phyloP scores from a whole-genome alignment of 768 basidiomycete genomes.

The Lanmaoa pseudosensibilis region DNA sequence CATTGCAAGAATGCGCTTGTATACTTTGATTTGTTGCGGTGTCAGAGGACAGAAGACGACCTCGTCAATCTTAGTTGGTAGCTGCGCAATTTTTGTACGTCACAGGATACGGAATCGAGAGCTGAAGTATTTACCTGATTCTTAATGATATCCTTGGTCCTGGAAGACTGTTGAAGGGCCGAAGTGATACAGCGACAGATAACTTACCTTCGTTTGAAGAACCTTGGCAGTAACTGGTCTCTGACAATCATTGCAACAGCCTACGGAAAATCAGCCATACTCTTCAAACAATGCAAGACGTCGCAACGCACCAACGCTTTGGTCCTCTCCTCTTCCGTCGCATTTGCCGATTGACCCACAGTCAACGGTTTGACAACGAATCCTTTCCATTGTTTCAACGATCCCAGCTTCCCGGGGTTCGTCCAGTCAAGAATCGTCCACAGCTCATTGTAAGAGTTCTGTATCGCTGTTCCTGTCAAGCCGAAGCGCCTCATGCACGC shows the following conservation, averaged over 20 bases:
- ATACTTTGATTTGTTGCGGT: constrained; percentile 63
- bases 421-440: constrained; percentile 94
- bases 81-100: constrained; percentile 38
- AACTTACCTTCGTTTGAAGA: constrained; percentile 76
- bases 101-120: not conserved
- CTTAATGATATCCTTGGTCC: constrained; percentile 77
- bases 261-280: constrained; percentile 31
- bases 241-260: constrained; percentile 60
- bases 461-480: constrained; percentile 80
- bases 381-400: constrained; percentile 70
- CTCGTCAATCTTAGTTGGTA: constrained; percentile 86
- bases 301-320: constrained; percentile 46
- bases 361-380: constrained; percentile 69
- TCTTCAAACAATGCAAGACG: not conserved
- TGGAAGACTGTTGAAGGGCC: constrained; percentile 11
- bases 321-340: constrained; percentile 61
- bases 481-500: constrained; percentile 72
- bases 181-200: not conserved
- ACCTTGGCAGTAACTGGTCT: constrained; percentile 70
- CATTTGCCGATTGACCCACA: constrained; percentile 62
- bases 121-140: constrained; percentile 47
- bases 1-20: constrained; percentile 67
- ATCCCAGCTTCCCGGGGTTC: constrained; percentile 78
- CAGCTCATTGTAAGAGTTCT: constrained; percentile 88
- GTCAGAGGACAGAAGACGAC: constrained; percentile 94